Evolutionary conservation across 768 basidiomycete genomes (phyloP).

Genomic region (Tulasnella calospora): DNA sequence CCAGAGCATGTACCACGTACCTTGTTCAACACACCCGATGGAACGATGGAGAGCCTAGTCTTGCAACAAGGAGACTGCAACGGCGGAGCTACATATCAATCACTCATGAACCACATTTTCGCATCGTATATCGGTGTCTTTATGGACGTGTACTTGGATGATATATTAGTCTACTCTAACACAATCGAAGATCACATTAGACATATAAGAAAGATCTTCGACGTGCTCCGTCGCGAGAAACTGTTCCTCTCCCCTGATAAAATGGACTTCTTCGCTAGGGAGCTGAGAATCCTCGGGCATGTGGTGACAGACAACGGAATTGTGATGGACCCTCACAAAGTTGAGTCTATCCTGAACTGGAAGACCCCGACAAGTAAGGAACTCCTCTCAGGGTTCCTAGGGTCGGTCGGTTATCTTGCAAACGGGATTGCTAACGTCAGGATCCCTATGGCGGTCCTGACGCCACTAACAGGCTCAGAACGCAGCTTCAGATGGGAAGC

Average conservation of each 20-base stretch:
- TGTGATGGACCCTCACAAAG: slow-evolving; percentile 42
- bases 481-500: slow-evolving; percentile 33
- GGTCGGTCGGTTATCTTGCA: slow-evolving; percentile 41
- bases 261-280: slow-evolving; percentile 33
- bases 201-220: slow-evolving; percentile 36
- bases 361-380: slow-evolving; percentile 35
- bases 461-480: slow-evolving; percentile 29
- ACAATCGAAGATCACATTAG: slow-evolving; percentile 36
- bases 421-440: slow-evolving; percentile 35
- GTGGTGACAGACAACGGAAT: slow-evolving; percentile 41
- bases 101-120: slow-evolving; percentile 38
- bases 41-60: slow-evolving; percentile 22
- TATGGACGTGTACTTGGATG: slow-evolving; percentile 46
- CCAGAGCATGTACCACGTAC: slow-evolving; percentile 18
- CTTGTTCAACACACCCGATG: slow-evolving; percentile 12
- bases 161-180: slow-evolving; percentile 46
- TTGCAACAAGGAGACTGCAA: slow-evolving; percentile 33
- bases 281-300: slow-evolving; percentile 38
- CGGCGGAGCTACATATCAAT: slow-evolving; percentile 38
- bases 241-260: slow-evolving; percentile 38
- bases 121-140: slow-evolving; percentile 38
- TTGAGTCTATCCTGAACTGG: slow-evolving; percentile 34
- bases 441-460: slow-evolving; percentile 41
- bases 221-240: slow-evolving; percentile 32
- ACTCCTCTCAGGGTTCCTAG: slow-evolving; percentile 37